Evolutionary conservation across 202 grass and related monocot species (phyloP).

Genomic region (Bolboschoenoplectus hybrid): DNA sequence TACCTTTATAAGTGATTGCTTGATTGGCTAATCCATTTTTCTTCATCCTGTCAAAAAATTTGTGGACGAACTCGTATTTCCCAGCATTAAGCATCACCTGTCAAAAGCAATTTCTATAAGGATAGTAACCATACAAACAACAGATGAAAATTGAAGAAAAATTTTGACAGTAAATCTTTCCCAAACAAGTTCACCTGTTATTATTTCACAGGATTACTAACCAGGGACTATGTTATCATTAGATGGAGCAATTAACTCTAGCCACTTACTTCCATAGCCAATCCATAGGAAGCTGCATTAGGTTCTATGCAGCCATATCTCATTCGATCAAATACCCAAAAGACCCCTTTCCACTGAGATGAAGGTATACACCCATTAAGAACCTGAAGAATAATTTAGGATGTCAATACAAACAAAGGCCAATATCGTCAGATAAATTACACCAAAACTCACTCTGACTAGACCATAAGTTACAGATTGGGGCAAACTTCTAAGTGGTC

Average conservation of each 20-base stretch:
- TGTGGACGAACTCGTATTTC: slow-evolving; percentile 86
- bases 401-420: slow-evolving; percentile 28
- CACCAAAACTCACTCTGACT: neutral
- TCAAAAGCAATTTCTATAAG: slow-evolving; percentile 56
- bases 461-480: neutral
- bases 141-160: neutral
- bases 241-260: slow-evolving; percentile 13
- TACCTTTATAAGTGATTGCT: slow-evolving; percentile 91
- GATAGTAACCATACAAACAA: slow-evolving; percentile 42
- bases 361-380: slow-evolving; percentile 83
- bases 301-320: slow-evolving; percentile 66
- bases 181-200: neutral
- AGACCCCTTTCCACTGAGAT: slow-evolving; percentile 92
- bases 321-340: slow-evolving; percentile 92
- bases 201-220: neutral
- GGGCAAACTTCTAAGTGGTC: neutral
- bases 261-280: slow-evolving; percentile 91
- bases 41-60: slow-evolving; percentile 85
- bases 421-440: neutral
- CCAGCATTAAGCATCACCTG: slow-evolving; percentile 95
- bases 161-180: neutral
- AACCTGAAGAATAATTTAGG: slow-evolving; percentile 52
- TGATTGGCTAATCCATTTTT: slow-evolving; percentile 76
- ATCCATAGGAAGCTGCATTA: slow-evolving; percentile 77
- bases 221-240: neutral